A percentile compares a stretch with the other conserved stretches of the same genome.
These are phyloP conservation scores for Oryza rufipogon DNA, from an alignment of 176 grass and related monocot genomes.

Conservation along the genomic window DNA sequence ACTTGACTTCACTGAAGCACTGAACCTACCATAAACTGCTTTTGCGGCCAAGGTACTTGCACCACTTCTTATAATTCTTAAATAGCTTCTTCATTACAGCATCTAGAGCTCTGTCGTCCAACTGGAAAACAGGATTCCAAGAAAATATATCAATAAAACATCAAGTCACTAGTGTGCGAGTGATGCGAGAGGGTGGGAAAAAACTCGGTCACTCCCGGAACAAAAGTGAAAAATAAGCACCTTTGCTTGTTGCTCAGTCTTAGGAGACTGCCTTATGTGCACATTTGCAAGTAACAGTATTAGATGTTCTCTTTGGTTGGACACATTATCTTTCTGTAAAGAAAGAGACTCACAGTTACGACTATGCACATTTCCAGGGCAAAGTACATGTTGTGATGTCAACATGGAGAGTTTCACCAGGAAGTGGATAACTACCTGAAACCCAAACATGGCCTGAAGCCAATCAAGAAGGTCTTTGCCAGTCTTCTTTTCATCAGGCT, in stretches of 20 bases:
- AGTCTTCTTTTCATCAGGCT: constrained; percentile 68
- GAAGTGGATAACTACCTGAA: constrained; percentile 62
- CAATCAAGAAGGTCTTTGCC: constrained; percentile 85
- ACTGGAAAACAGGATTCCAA: constrained; percentile 39
- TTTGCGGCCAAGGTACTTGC: constrained; percentile 83
- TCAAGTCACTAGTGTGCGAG: neutral
- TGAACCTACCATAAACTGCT: constrained; percentile 82
- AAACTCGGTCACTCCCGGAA: neutral
- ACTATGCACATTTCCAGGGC: neutral
- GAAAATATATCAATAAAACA: constrained; percentile 18
- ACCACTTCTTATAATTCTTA: constrained; percentile 96
- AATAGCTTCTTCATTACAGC: constrained; percentile 84
- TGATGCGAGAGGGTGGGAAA: neutral
- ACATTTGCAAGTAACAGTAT: constrained; percentile 94
- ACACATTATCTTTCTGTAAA: constrained; percentile 88
- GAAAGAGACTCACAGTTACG: neutral
- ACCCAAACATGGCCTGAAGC: constrained; percentile 97
- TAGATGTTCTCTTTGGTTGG: constrained; percentile 97
- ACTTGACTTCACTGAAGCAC: neutral
- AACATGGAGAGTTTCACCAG: neutral
- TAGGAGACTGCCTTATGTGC: constrained; percentile 75
- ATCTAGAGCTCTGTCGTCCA: constrained; percentile 78
- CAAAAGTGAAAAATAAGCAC: constrained; percentile 37
- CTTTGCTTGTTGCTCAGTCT: constrained; percentile 83
- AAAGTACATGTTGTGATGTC: neutral